Evolutionary conservation across 805 yeast genomes (phyloP), one percentile per base, ranked within the genome.

Genomic region (Priceomyces carsonii): DNA sequence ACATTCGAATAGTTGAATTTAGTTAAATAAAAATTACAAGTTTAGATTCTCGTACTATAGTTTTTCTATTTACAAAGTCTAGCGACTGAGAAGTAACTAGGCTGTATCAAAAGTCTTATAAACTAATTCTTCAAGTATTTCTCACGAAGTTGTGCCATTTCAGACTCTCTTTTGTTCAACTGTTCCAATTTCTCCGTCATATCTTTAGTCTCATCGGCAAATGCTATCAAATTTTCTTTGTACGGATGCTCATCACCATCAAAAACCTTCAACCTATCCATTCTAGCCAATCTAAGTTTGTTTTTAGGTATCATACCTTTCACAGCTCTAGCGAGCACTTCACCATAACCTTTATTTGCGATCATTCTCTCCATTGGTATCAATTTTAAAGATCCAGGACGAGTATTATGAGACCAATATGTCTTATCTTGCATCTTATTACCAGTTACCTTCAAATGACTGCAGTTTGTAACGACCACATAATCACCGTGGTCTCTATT

Each of bases 301-400:
- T 93, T 91, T 66, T 87, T 90, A 27, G 99, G 99, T 37, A 93
- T 72, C 99, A 93, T 93, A 38, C 95, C 95, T 44, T 87, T 82
- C 5, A 93, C 99, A 2, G 99, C 98, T 50, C 84, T 79, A 50
- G 65, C 77, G 50, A 93, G 67, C 8, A 90, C 66, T 61, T 93
- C 98, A n/a, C 87, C 82, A 48, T 80, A 85, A 6, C 99, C 99
- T 51, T 82, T 80, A 57, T 89, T 82, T 30, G 69, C 77, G 25
- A 79, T 77, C 60, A 90, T 65, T 42, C 77, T 80, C 37, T 80
- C 80, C 93, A 93, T 84, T 15, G 96, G 80, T 28, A 80, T 75
- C 48, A 86, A 79, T 51, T 85, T 84, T 51, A 93, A 79, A 24
- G 88, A 79, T 30, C 99, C 99, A 3, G 98, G 98, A 50, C 85